Evolutionary conservation across 1,284 basidiomycete genomes (phyloP).

Genomic region (Retiboletus flavoniger): DNA sequence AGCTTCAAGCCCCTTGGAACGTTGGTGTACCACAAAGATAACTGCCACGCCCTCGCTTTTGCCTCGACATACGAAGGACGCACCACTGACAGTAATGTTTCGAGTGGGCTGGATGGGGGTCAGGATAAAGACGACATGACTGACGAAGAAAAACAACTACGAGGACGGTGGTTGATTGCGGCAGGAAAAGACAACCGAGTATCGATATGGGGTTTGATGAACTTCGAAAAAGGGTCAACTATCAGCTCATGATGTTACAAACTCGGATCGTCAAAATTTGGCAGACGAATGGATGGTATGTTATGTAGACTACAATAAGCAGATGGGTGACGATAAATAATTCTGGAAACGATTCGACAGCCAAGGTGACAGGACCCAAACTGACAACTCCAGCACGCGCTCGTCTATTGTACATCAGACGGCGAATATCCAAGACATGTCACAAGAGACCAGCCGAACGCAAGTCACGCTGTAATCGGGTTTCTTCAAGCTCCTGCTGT

Average conservation of each 20-base stretch:
- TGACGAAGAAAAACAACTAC: constrained; percentile 48
- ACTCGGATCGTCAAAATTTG: background rate
- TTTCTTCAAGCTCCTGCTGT: constrained; percentile 41
- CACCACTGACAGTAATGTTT: background rate
- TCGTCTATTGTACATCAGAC: constrained; percentile 4
- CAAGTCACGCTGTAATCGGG: constrained; percentile 50
- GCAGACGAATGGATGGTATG: constrained; percentile 6
- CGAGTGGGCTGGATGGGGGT: constrained; percentile 17
- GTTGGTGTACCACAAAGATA: constrained; percentile 74
- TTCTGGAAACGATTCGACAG: background rate
- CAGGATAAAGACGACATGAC: constrained; percentile 52
- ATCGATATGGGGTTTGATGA: constrained; percentile 76
- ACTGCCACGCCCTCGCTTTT: constrained; percentile 71
- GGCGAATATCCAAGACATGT: background rate
- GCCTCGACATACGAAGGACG: constrained; percentile 36
- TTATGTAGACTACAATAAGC: constrained; percentile 13
- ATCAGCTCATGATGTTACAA: background rate
- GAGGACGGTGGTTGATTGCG: constrained; percentile 67
- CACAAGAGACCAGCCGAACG: constrained; percentile 54
- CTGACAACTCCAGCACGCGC: background rate
- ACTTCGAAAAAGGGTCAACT: constrained; percentile 48
- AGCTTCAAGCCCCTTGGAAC: constrained; percentile 77
- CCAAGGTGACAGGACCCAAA: background rate
- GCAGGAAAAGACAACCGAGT: constrained; percentile 76
- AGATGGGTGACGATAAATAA: constrained; percentile 22